A percentile compares a stretch with the other conserved stretches of the same genome.
phyloP scores from a whole-genome alignment of 73 alveolate species.

The Uronychia setigera region DNA sequence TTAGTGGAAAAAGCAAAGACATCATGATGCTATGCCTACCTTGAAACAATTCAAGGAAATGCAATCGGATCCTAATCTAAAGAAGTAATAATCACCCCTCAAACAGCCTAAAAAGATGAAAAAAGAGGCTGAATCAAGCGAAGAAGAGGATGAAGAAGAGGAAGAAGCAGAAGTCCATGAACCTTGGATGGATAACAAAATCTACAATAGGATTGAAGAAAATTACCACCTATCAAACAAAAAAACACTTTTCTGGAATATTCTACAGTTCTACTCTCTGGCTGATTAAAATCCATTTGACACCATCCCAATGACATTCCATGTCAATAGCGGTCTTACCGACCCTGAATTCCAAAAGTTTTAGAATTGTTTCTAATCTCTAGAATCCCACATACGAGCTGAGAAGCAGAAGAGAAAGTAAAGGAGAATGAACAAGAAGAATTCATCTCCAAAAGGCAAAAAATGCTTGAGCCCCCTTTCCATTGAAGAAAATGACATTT shows the following conservation, averaged over 20 bases:
- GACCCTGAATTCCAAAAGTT: not conserved
- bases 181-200: not conserved
- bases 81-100: not conserved
- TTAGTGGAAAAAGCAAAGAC: conserved; percentile 43
- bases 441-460: not conserved
- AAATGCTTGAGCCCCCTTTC: not conserved
- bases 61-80: not conserved
- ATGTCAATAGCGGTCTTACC: not conserved
- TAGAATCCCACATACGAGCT: not conserved
- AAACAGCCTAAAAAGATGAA: not conserved
- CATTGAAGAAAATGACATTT: not conserved
- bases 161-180: not conserved
- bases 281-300: not conserved
- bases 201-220: not conserved
- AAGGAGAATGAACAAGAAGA: not conserved
- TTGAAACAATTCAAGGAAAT: not conserved
- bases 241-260: not conserved
- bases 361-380: not conserved
- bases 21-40: conserved; percentile 1
- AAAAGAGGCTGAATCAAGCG: not conserved
- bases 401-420: not conserved
- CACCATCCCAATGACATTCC: not conserved
- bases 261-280: not conserved
- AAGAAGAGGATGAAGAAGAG: not conserved
- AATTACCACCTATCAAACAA: not conserved